phyloP scores from a whole-genome alignment of 192 early-diverging fungal species.

The Piromyces sp. region DNA sequence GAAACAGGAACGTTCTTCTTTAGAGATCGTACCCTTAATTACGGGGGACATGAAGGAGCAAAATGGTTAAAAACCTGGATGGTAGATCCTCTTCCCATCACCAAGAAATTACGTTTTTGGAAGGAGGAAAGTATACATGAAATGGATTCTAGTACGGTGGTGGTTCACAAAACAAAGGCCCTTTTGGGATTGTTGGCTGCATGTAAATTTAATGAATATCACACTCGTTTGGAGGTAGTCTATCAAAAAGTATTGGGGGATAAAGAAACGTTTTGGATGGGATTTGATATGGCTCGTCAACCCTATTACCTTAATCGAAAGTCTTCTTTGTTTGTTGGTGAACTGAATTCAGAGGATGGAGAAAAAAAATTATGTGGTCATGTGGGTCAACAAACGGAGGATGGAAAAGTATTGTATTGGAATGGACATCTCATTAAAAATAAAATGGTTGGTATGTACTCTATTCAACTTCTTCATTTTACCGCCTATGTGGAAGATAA shows the following conservation, averaged over 20 bases:
- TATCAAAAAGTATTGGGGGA: conserved; percentile 36
- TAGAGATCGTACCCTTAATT: conserved; percentile 34
- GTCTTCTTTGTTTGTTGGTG: neutral
- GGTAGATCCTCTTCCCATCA: conserved; percentile 17
- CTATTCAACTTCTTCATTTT: neutral
- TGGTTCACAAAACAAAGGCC: conserved; percentile 1
- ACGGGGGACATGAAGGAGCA: conserved; percentile 5
- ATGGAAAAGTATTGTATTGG: neutral
- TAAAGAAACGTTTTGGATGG: conserved; percentile 55
- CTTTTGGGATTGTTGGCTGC: conserved; percentile 1
- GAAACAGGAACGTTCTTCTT: conserved; percentile 39
- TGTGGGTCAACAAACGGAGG: neutral
- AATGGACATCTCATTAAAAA: neutral
- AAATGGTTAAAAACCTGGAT: conserved; percentile 33
- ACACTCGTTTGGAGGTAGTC: conserved; percentile 22
- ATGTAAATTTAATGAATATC: conserved; percentile 7
- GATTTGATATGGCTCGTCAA: conserved; percentile 34
- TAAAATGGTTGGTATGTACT: neutral
- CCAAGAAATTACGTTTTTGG: conserved; percentile 16
- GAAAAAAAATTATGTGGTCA: neutral
- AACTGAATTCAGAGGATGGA: neutral
- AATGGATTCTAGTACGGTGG: neutral
- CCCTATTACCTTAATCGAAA: conserved; percentile 10
- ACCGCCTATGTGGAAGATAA: neutral
- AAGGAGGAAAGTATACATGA: conserved; percentile 14